Percentiles rank a stretch among this genome's conserved stretches.
Evolutionary conservation across 2,329 filamentous ascomycete genomes (phyloP).

Genomic region (Cladosporium oxysporum): DNA sequence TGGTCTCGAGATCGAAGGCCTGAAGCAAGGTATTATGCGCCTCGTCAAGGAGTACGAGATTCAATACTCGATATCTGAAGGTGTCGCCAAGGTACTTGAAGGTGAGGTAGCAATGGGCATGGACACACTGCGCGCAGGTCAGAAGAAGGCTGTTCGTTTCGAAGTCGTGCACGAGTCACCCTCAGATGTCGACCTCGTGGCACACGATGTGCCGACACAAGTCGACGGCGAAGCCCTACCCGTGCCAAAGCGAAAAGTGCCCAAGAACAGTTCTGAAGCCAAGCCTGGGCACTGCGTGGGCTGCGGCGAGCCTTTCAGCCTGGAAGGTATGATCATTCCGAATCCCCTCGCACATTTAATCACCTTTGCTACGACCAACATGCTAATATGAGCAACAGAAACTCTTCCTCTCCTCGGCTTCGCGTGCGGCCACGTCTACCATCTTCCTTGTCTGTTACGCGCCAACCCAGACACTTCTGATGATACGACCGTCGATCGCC

Average conservation of each 20-base stretch:
- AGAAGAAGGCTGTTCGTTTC: constrained; percentile 86
- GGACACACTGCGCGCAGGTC: constrained; percentile 74
- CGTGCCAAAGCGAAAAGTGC: constrained; percentile 28
- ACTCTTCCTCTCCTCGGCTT: constrained; percentile 76
- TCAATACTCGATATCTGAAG: constrained; percentile 86
- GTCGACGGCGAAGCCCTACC: constrained; percentile 29
- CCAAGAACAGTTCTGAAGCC: constrained; percentile 25
- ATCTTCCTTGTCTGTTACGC: constrained; percentile 69
- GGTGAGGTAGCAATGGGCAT: constrained; percentile 87
- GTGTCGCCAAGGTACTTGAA: constrained; percentile 80
- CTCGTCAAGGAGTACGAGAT: constrained; percentile 97
- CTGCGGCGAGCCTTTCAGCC: constrained; percentile 41
- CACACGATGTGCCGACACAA: constrained; percentile 34
- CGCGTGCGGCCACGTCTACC: constrained; percentile 79
- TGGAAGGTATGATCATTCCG: constrained; percentile 43
- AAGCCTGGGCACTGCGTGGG: constrained; percentile 43
- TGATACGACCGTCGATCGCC: constrained; percentile 23
- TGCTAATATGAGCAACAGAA: constrained; percentile 44
- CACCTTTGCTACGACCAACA: too few species aligned
- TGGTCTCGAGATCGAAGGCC: constrained; percentile 86
- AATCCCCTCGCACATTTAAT: too few species aligned
- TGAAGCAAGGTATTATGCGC: constrained; percentile 82
- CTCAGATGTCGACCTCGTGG: constrained; percentile 37
- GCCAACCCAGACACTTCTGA: constrained; percentile 41
- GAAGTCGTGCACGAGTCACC: constrained; percentile 58